Evolutionary conservation across 257 asterid genomes (phyloP).

Genomic region (Lycium barbarum): DNA sequence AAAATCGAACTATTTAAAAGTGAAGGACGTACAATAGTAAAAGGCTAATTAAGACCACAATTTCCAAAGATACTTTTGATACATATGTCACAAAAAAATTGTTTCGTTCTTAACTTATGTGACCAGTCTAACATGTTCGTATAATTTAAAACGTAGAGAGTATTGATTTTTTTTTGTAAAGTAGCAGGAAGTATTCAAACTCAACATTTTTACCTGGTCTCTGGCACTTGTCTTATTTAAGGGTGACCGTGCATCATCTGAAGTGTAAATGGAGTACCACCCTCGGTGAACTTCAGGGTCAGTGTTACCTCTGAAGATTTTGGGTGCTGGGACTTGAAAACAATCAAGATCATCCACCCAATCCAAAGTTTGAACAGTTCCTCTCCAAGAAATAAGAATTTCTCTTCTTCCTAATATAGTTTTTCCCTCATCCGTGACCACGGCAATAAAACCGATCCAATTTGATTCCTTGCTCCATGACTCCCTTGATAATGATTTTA

Average conservation of each 20-base stretch:
- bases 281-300: constrained; percentile 39
- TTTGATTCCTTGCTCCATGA: constrained; percentile 49
- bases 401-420: constrained; percentile 61
- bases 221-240: constrained; percentile 46
- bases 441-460: constrained; percentile 64
- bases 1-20: too few species aligned
- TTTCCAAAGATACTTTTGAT: too few species aligned
- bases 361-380: constrained; percentile 37
- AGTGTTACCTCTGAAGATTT: constrained; percentile 36
- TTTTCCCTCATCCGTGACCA: constrained; percentile 29
- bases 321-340: constrained; percentile 37
- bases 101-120: not conserved
- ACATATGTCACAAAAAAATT: not conserved
- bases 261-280: constrained; percentile 42
- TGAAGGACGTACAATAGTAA: too few species aligned
- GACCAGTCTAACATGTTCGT: not conserved
- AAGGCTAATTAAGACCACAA: too few species aligned
- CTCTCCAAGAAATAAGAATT: constrained; percentile 39
- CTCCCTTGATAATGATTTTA: constrained; percentile 19
- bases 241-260: constrained; percentile 27
- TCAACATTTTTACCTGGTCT: constrained; percentile 41
- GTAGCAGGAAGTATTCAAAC: not conserved
- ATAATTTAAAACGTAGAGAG: not conserved
- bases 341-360: constrained; percentile 54
- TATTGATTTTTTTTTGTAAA: not conserved